Conservation (phyloP, 345 rosid genomes). For the Conringia planisiliqua region DNA sequence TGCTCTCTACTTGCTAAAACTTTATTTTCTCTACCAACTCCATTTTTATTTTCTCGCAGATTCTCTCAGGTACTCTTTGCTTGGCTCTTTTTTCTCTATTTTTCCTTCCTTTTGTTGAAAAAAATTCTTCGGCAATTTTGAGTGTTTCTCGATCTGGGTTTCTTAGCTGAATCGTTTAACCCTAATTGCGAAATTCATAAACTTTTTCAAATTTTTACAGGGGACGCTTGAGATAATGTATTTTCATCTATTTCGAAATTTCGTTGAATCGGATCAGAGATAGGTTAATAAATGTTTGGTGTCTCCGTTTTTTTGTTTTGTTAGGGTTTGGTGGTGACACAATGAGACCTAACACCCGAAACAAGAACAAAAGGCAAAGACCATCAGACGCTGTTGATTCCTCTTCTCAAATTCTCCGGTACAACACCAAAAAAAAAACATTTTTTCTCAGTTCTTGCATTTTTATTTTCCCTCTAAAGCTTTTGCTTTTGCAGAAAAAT, state of each 20-base stretch:
- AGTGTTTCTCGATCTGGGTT: conserved; percentile 28
- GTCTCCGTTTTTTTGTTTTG: not conserved
- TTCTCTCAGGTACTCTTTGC: conserved; percentile 24
- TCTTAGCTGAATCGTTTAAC: conserved; percentile 6
- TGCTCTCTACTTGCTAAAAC: conserved; percentile 18
- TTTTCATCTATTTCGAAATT: not conserved
- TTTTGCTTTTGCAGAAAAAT: conserved; percentile 53
- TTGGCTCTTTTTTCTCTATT: not conserved
- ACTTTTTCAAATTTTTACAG: not conserved
- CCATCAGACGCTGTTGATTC: conserved; percentile 43
- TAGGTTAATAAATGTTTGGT: not conserved
- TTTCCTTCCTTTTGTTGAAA: not conserved
- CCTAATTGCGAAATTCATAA: conserved; percentile 27
- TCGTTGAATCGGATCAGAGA: not conserved
- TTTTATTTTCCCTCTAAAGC: not conserved
- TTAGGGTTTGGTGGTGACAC: conserved; percentile 36
- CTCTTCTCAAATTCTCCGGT: conserved; percentile 43
- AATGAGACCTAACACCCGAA: conserved; percentile 73
- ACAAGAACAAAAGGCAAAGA: conserved; percentile 64
- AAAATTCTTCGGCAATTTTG: not conserved
- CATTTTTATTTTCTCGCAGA: not conserved
- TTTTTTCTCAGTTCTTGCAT: not conserved
- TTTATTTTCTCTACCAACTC: not conserved
- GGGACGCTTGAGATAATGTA: not conserved
- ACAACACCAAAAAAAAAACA: not conserved